Conservation (phyloP, 768 basidiomycete species). For the Pisolithus sp. region DNA sequence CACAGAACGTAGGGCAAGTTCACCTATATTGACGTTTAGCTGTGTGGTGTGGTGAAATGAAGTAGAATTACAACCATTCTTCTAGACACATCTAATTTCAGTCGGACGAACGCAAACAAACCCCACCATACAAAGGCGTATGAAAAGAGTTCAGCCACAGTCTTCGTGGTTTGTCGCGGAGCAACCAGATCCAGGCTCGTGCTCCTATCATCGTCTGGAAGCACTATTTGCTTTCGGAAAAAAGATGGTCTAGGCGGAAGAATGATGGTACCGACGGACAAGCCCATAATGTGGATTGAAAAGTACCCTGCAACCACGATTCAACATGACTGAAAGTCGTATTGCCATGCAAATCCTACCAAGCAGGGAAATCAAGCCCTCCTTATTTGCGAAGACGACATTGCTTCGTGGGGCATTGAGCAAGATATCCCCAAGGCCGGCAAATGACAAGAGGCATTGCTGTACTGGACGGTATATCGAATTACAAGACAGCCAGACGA, state of each 20-base stretch:
- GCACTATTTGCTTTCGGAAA: constrained; percentile 48
- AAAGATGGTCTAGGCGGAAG: constrained; percentile 74
- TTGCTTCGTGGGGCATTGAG: constrained; percentile 56
- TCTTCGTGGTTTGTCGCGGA: constrained; percentile 63
- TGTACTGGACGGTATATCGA: constrained; percentile 46
- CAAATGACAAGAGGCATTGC: constrained; percentile 52
- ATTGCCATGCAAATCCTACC: constrained; percentile 34
- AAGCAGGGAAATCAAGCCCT: constrained; percentile 76
- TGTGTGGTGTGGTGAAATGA: background rate
- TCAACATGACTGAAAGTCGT: background rate
- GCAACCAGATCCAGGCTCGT: constrained; percentile 15
- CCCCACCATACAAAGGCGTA: constrained; percentile 80
- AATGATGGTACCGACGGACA: constrained; percentile 73
- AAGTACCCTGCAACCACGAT: constrained; percentile 62
- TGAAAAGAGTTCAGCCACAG: constrained; percentile 66
- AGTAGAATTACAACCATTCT: constrained; percentile 43
- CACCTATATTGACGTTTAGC: constrained; percentile 42
- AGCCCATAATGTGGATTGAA: constrained; percentile 80
- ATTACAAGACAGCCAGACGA: background rate
- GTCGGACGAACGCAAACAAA: constrained; percentile 34
- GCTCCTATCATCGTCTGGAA: constrained; percentile 9
- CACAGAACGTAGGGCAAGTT: constrained; percentile 88
- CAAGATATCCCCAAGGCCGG: constrained; percentile 56
- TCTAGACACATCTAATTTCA: constrained; percentile 46
- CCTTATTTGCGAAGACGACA: constrained; percentile 80